Evolutionary conservation across 1,284 basidiomycete species (phyloP).

Genomic region (Trichosporon inkin): DNA sequence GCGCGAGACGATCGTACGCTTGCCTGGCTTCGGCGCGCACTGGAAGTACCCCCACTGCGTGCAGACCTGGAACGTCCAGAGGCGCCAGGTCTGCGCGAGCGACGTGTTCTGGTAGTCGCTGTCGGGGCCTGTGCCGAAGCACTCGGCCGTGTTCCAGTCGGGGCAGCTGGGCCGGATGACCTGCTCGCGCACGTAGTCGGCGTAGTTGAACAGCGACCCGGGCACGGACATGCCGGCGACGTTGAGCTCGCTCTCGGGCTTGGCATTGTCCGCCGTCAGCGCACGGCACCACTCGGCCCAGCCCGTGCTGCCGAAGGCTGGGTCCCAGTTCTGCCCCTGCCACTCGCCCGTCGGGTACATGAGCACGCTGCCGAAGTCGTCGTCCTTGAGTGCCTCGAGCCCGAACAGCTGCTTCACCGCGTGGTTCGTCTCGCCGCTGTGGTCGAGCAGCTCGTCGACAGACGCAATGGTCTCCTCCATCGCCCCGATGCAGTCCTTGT

Average conservation of each 20-base stretch:
- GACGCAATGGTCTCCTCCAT: slow-evolving; percentile 62
- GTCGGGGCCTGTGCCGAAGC: slow-evolving; percentile 78
- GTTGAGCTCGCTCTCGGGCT: slow-evolving; percentile 33
- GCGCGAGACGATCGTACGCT: slow-evolving; percentile 36
- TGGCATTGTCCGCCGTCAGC: slow-evolving; percentile 51
- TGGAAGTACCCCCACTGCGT: slow-evolving; percentile 91
- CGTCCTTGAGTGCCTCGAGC: slow-evolving; percentile 61
- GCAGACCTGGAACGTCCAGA: slow-evolving; percentile 85
- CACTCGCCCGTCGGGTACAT: slow-evolving; percentile 53
- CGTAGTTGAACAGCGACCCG: slow-evolving; percentile 66
- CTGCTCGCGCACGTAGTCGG: slow-evolving; percentile 67
- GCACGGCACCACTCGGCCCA: slow-evolving; percentile 60
- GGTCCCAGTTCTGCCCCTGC: slow-evolving; percentile 73
- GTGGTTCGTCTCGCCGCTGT: slow-evolving; percentile 52
- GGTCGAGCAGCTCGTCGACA: slow-evolving; percentile 61
- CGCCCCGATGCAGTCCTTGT: slow-evolving; percentile 65
- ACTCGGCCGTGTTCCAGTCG: slow-evolving; percentile 54
- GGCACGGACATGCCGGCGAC: slow-evolving; percentile 40
- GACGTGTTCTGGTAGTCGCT: slow-evolving; percentile 61
- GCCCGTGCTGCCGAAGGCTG: slow-evolving; percentile 45
- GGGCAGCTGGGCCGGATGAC: slow-evolving; percentile 60
- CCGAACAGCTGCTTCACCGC: slow-evolving; percentile 70
- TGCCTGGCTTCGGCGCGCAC: slow-evolving; percentile 41
- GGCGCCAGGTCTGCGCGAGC: slow-evolving; percentile 68
- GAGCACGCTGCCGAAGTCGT: slow-evolving; percentile 73